Evolutionary conservation across 495 filamentous ascomycete species (phyloP).

Genomic region (Aspergillus coremiiformis): DNA sequence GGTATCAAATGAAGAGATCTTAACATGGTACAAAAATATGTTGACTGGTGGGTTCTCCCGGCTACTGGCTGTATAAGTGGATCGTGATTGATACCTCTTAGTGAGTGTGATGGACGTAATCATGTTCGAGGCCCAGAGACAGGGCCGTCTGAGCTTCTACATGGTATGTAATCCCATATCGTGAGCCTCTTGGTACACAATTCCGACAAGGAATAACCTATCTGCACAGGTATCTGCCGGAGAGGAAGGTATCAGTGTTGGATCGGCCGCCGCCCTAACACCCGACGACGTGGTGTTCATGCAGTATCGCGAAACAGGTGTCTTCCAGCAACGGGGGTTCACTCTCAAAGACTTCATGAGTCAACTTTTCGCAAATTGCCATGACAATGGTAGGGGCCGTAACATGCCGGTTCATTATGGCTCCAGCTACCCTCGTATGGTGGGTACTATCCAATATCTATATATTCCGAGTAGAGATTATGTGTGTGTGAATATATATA

Average conservation of each 20-base stretch:
- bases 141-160: slow-evolving; percentile 86
- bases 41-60: slow-evolving; percentile 43
- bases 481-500: neutral
- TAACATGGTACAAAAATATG: slow-evolving; percentile 63
- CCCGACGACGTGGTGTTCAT: slow-evolving; percentile 87
- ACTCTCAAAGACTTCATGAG: slow-evolving; percentile 85
- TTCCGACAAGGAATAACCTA: neutral
- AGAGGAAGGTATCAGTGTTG: slow-evolving; percentile 90
- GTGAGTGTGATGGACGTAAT: slow-evolving; percentile 91
- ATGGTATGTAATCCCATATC: slow-evolving; percentile 52
- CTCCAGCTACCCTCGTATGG: slow-evolving; percentile 71
- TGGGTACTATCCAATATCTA: slow-evolving; percentile 29
- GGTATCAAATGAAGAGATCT: slow-evolving; percentile 59
- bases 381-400: slow-evolving; percentile 74
- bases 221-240: slow-evolving; percentile 65
- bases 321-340: slow-evolving; percentile 85
- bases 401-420: slow-evolving; percentile 99
- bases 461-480: neutral
- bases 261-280: slow-evolving; percentile 70
- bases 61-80: neutral
- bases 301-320: slow-evolving; percentile 90
- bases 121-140: slow-evolving; percentile 82
- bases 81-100: slow-evolving; percentile 16
- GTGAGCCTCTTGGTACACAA: neutral
- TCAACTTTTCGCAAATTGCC: slow-evolving; percentile 83